Conservation (phyloP, 208 protist genomes). For the Balamuthia mandrillaris region DNA sequence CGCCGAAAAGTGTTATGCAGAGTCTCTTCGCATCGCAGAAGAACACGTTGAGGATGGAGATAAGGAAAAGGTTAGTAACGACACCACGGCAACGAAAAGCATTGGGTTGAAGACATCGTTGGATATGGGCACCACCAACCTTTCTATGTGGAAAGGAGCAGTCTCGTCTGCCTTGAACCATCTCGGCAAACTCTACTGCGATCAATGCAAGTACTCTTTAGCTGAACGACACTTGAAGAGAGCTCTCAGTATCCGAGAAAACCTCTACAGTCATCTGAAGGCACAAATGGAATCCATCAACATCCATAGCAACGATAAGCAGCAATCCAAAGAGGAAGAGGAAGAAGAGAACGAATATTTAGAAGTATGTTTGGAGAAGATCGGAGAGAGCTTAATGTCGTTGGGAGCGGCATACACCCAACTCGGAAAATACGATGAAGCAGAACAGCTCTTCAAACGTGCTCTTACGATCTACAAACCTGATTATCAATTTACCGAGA, state of each 20-base stretch:
- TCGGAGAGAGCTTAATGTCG: neutral
- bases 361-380: neutral
- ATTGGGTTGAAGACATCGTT: too few species aligned
- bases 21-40: too few species aligned
- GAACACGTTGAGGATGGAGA: too few species aligned
- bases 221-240: neutral
- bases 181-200: conserved; percentile 6
- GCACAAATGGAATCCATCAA: too few species aligned
- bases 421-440: conserved; percentile 26
- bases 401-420: neutral
- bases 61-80: too few species aligned
- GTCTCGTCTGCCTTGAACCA: neutral
- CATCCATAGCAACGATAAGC: neutral
- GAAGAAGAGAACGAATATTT: too few species aligned
- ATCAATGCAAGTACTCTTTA: conserved; percentile 1
- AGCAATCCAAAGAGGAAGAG: neutral
- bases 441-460: neutral
- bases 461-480: neutral
- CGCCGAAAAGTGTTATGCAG: too few species aligned
- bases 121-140: too few species aligned
- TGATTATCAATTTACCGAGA: too few species aligned
- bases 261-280: neutral
- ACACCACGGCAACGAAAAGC: too few species aligned
- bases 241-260: neutral
- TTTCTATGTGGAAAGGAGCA: too few species aligned